These are phyloP conservation scores for Nevesoporus exiguus DNA, from an alignment of 768 basidiomycete genomes.

Conservation along the genomic window DNA sequence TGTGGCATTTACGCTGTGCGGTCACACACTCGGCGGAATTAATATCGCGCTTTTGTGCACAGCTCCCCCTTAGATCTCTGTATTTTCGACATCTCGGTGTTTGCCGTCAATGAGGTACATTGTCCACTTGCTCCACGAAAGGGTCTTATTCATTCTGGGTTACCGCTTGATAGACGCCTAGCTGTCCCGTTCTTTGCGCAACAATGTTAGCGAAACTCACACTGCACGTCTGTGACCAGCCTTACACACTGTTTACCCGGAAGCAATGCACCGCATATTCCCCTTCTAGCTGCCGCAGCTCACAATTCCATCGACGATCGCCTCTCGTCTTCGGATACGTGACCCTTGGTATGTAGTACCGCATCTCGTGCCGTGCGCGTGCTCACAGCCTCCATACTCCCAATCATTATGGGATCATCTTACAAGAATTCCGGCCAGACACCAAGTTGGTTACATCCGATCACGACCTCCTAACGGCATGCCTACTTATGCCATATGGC, in stretches of 20 bases:
- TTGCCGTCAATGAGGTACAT: slow-evolving; percentile 35
- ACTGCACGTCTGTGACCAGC: not conserved
- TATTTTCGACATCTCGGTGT: slow-evolving; percentile 29
- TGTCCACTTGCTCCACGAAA: slow-evolving; percentile 25
- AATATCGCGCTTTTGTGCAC: slow-evolving; percentile 33
- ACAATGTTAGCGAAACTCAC: slow-evolving; percentile 5
- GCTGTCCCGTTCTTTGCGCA: slow-evolving; percentile 4
- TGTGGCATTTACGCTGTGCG: slow-evolving; percentile 34
- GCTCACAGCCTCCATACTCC: slow-evolving; percentile 6
- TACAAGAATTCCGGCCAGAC: slow-evolving; percentile 2
- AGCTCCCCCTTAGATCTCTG: slow-evolving; percentile 45
- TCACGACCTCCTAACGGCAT: slow-evolving; percentile 27
- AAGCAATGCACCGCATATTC: not conserved
- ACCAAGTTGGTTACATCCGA: slow-evolving; percentile 28
- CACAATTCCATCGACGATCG: slow-evolving; percentile 7
- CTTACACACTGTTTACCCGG: not conserved
- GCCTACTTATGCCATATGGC: slow-evolving; percentile 24
- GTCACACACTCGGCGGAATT: slow-evolving; percentile 34
- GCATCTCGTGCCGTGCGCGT: slow-evolving; percentile 19
- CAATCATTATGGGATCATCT: slow-evolving; percentile 19
- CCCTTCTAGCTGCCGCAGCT: slow-evolving; percentile 9
- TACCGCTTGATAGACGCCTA: slow-evolving; percentile 19
- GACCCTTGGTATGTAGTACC: slow-evolving; percentile 23
- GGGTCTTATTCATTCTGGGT: slow-evolving; percentile 12
- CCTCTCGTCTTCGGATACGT: slow-evolving; percentile 14